phyloP scores from a whole-genome alignment of 805 yeast species.

The Candida taoyuanica region DNA sequence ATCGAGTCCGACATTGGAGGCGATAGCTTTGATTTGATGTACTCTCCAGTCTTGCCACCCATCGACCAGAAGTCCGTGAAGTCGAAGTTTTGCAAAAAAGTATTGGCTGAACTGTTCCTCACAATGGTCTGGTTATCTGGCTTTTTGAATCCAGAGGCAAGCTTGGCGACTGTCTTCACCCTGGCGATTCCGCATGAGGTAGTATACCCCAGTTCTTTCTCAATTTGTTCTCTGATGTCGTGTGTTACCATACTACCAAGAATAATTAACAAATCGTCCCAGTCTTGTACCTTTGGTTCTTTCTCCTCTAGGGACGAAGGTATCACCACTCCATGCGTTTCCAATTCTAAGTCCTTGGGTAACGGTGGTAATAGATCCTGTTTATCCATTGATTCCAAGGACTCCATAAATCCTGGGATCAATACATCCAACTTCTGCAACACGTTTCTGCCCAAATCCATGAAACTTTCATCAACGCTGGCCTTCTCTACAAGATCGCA shows the following conservation, averaged over 20 bases:
- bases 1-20: slow-evolving; percentile 46
- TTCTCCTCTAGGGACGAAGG: slow-evolving; percentile 14
- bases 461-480: slow-evolving; percentile 88
- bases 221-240: slow-evolving; percentile 50
- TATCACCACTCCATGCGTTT: slow-evolving; percentile 15
- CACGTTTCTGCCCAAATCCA: slow-evolving; percentile 74
- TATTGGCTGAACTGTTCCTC: slow-evolving; percentile 39
- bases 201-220: slow-evolving; percentile 61
- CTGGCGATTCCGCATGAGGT: slow-evolving; percentile 87
- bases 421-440: slow-evolving; percentile 36
- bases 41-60: slow-evolving; percentile 85
- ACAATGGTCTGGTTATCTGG: slow-evolving; percentile 86
- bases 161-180: slow-evolving; percentile 74
- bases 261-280: slow-evolving; percentile 77
- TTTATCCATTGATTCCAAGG: slow-evolving; percentile 14
- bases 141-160: slow-evolving; percentile 80
- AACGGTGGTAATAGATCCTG: slow-evolving; percentile 36
- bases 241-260: slow-evolving; percentile 60
- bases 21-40: slow-evolving; percentile 44
- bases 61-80: slow-evolving; percentile 79
- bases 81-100: slow-evolving; percentile 57
- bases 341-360: slow-evolving; percentile 33
- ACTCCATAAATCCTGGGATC: slow-evolving; percentile 42
- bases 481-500: slow-evolving; percentile 85
- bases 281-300: slow-evolving; percentile 35